These are phyloP conservation scores for Claviceps citrina DNA, from an alignment of 2,329 filamentous ascomycete species.

Conservation along the genomic window DNA sequence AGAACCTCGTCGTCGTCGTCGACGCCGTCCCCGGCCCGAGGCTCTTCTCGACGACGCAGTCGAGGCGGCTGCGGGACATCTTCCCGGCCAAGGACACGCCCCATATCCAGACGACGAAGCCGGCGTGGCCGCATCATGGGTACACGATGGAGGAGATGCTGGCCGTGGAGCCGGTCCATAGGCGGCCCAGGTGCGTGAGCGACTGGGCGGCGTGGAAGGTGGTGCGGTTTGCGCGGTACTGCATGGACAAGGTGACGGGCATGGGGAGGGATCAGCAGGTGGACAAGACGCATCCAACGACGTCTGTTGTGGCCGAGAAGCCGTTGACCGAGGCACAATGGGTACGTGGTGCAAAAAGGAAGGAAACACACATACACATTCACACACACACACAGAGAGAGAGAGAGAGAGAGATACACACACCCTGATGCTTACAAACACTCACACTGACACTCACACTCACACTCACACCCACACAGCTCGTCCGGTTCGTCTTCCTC, in stretches of 20 bases:
- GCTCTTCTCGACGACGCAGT: conserved; percentile 35
- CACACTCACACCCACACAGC: conserved; percentile 17
- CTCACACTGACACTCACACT: not conserved
- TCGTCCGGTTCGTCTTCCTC: conserved; percentile 80
- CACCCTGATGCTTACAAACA: no score
- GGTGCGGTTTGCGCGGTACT: conserved; percentile 61
- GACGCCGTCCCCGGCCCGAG: conserved; percentile 15
- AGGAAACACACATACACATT: not conserved
- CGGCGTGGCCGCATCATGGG: conserved; percentile 56
- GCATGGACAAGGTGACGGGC: conserved; percentile 69
- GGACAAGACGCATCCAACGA: conserved; percentile 41
- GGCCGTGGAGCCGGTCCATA: conserved; percentile 58
- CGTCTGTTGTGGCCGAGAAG: conserved; percentile 35
- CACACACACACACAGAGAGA: conserved; percentile 12
- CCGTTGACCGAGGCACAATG: conserved; percentile 75
- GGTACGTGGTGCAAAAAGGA: no score
- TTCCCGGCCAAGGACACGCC: conserved; percentile 47
- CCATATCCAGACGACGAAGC: conserved; percentile 44
- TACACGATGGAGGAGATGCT: conserved; percentile 72
- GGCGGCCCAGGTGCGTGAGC: conserved; percentile 53
- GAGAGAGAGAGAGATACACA: no score
- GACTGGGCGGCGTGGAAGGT: conserved; percentile 67
- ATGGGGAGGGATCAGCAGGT: conserved; percentile 55
- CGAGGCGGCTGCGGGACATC: conserved; percentile 36
- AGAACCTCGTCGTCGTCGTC: no score